Percentiles rank a stretch among this genome's conserved stretches.
Conservation (phyloP, 331 rosid species). For the Acacia concinna region DNA sequence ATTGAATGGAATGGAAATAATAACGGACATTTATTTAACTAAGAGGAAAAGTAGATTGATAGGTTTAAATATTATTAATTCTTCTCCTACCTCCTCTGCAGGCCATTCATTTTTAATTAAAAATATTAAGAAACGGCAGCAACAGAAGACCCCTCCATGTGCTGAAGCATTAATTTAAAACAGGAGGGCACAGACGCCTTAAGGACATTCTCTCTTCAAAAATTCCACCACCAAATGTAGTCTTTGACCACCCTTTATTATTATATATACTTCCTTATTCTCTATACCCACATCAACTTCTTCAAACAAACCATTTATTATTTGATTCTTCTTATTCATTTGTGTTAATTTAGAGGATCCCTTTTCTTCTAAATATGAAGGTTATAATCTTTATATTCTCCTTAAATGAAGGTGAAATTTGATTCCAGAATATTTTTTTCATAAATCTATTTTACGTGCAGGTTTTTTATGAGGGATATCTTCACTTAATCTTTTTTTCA, state of each 20-base stretch:
- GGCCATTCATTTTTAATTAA: slow-evolving; percentile 47
- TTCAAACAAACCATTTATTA: neutral
- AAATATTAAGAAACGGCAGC: slow-evolving; percentile 33
- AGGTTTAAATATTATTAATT: slow-evolving; percentile 41
- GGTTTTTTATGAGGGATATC: no score
- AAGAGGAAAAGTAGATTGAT: slow-evolving; percentile 48
- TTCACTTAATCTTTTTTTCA: no score
- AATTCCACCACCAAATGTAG: slow-evolving; percentile 21
- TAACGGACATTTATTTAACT: neutral
- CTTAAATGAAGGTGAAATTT: neutral
- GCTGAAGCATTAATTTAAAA: slow-evolving; percentile 52
- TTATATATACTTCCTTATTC: neutral
- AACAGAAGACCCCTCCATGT: slow-evolving; percentile 71
- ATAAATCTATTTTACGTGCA: no score
- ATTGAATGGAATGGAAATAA: slow-evolving; percentile 10
- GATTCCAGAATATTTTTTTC: neutral
- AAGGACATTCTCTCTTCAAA: slow-evolving; percentile 11
- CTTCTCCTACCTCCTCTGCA: slow-evolving; percentile 47
- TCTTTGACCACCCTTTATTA: slow-evolving; percentile 7
- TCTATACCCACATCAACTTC: neutral
- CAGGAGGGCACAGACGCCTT: slow-evolving; percentile 41
- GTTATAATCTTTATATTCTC: neutral
- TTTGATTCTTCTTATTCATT: neutral
- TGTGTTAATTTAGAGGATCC: neutral
- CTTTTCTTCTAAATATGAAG: neutral